phyloP scores from a whole-genome alignment of 202 grass and related monocot species.

The Miscanthus sacchariflorus region DNA sequence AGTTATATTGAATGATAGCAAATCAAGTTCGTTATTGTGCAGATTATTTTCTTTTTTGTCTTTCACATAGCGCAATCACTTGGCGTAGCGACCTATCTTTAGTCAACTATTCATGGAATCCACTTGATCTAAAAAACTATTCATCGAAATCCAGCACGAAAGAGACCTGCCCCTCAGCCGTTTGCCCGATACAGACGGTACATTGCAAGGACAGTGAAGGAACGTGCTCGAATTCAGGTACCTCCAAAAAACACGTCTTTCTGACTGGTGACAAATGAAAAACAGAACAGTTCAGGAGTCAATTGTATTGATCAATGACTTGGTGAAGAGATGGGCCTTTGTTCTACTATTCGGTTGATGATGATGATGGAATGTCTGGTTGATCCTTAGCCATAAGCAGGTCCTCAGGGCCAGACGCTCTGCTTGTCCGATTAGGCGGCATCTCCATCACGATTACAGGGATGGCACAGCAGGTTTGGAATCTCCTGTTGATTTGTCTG shows the following conservation, averaged over 20 bases:
- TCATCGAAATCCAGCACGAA: not conserved
- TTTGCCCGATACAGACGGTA: not conserved
- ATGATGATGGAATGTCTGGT: not conserved
- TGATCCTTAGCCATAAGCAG: not conserved
- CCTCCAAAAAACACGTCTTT: not conserved
- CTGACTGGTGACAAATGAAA: not conserved
- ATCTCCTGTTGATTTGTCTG: not conserved
- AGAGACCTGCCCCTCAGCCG: not conserved
- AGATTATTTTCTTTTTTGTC: not conserved
- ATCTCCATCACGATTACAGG: not conserved
- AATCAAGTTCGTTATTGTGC: not conserved
- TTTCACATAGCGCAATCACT: not conserved
- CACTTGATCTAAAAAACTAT: not conserved
- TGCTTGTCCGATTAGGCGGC: not conserved
- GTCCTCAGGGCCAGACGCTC: no score
- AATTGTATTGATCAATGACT: conserved; percentile 5
- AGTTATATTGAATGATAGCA: not conserved
- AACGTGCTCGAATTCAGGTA: conserved; percentile 12
- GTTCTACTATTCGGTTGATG: not conserved
- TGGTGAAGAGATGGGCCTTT: not conserved
- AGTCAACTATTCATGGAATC: not conserved
- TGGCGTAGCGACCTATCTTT: not conserved
- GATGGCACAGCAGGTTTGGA: not conserved
- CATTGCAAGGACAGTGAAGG: not conserved
- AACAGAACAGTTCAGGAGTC: not conserved